A percentile compares a stretch with the other conserved stretches of the same genome.
These are phyloP conservation scores for Knufia petricola DNA, from an alignment of 2,329 filamentous ascomycete genomes.

Conservation along the genomic window DNA sequence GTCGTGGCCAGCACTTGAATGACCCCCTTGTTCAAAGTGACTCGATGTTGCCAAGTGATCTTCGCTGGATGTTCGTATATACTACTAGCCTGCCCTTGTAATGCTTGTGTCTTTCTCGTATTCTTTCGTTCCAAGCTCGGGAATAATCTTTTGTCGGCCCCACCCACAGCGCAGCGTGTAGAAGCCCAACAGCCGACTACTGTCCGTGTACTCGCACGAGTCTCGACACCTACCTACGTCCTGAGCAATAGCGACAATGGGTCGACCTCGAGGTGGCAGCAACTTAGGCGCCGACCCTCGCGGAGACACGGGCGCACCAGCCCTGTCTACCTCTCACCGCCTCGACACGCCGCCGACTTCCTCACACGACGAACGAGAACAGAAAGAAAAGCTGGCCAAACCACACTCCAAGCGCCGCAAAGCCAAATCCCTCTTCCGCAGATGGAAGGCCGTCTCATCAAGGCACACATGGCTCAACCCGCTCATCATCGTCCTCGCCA, in stretches of 20 bases:
- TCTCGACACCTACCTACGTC: neutral
- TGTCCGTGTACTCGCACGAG: too few species aligned
- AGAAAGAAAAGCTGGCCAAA: conserved; percentile 22
- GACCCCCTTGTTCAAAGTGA: too few species aligned
- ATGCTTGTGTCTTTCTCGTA: too few species aligned
- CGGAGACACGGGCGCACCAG: conserved; percentile 38
- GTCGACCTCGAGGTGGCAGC: conserved; percentile 35
- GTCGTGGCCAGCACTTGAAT: too few species aligned
- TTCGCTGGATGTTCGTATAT: too few species aligned
- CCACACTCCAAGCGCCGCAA: conserved; percentile 36
- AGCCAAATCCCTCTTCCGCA: conserved; percentile 33
- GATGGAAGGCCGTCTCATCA: conserved; percentile 30
- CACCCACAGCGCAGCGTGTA: too few species aligned
- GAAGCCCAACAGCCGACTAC: too few species aligned
- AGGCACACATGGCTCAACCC: conserved; percentile 52
- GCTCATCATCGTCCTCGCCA: conserved; percentile 52
- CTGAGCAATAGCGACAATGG: neutral
- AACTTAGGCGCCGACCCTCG: conserved; percentile 38
- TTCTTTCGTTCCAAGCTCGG: too few species aligned
- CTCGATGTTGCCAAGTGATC: neutral
- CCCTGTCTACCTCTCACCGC: conserved; percentile 23
- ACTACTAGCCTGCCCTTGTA: too few species aligned
- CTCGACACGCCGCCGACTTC: neutral
- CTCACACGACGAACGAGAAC: conserved; percentile 4
- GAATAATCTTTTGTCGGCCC: too few species aligned